Evolutionary conservation across 768 basidiomycete species (phyloP), one percentile per base, ranked within the genome.

Genomic region (Trametes cubensis): DNA sequence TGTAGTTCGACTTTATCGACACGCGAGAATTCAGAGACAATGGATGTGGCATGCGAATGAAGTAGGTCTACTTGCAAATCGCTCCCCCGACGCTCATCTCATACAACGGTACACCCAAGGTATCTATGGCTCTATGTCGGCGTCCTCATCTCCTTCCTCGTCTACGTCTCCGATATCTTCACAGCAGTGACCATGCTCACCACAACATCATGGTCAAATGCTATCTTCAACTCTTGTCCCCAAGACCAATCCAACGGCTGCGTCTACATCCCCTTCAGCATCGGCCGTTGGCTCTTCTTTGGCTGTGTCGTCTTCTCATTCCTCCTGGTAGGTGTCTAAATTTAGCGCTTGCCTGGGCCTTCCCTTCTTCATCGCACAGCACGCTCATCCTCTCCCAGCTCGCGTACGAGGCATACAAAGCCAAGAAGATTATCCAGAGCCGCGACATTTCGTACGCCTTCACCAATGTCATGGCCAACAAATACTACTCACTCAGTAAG

Each of bases 241-340:
- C 69, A 75, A 30, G 75, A 84, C 55, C 74, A 75, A 15, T 66
- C 73, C 47, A 72, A 83, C 5, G 86, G 87, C 44, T 97, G 94
- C 72, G 86, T 94, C 54, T 85, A 89, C 71, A 90, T 95, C 66
- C 88, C 92, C 2, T 98, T 97, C 78, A 79, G 81, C 61, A 86
- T 92, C 57, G 95, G 93, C 54, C 92, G 95, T 76, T 98, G 94
- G 94, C 80, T 99, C 63, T 98, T 98, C 78, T 90, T 97, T 20
- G 94, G 94, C 48, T 98, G 96, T 77, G 98, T 99, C 83, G 90
- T 97, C 68, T 92, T 97, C 75, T 94, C 93, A n/a, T 98, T 98
- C 79, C 80, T 99, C 28, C 78, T 99, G 73, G 94, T 94, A 70
- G 64, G 90, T 34, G 34, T 79, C 20, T 54, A 47, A 58, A 40